Evolutionary conservation across 768 basidiomycete genomes (phyloP).

Genomic region (Russula olivacea): DNA sequence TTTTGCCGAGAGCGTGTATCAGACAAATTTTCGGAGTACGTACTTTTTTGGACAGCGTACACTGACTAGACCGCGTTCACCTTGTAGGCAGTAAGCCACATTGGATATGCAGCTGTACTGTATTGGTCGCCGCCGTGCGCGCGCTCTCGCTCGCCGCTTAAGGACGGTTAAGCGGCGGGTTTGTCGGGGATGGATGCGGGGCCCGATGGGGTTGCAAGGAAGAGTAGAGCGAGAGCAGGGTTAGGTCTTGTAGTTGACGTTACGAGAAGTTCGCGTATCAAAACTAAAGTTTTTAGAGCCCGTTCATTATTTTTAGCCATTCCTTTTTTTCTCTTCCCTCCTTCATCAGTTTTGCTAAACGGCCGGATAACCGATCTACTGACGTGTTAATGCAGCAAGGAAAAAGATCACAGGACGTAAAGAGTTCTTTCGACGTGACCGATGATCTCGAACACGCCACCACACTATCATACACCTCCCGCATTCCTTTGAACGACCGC

Average conservation of each 20-base stretch:
- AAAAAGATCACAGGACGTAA: neutral
- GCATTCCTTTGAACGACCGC: constrained; percentile 10
- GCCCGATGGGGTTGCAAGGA: neutral
- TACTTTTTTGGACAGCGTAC: neutral
- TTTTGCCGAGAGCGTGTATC: constrained; percentile 17
- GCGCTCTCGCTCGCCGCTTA: neutral
- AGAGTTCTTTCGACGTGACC: neutral
- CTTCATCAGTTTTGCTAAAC: constrained; percentile 11
- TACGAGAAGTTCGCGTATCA: neutral
- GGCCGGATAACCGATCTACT: neutral
- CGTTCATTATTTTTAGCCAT: neutral
- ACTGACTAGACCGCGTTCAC: neutral
- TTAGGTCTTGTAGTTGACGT: constrained; percentile 5
- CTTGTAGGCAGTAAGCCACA: neutral
- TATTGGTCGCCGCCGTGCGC: neutral
- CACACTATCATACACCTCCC: constrained; percentile 16
- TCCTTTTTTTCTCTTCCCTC: neutral
- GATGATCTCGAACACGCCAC: constrained; percentile 14
- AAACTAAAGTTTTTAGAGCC: too few relatives aligned
- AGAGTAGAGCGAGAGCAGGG: neutral
- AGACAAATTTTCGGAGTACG: constrained; percentile 20
- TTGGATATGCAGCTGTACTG: neutral
- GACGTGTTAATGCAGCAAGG: neutral
- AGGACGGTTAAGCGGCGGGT: neutral
- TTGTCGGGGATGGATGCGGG: neutral